phyloP scores from a whole-genome alignment of 441 rosid genomes.

The Croton laevigatus region DNA sequence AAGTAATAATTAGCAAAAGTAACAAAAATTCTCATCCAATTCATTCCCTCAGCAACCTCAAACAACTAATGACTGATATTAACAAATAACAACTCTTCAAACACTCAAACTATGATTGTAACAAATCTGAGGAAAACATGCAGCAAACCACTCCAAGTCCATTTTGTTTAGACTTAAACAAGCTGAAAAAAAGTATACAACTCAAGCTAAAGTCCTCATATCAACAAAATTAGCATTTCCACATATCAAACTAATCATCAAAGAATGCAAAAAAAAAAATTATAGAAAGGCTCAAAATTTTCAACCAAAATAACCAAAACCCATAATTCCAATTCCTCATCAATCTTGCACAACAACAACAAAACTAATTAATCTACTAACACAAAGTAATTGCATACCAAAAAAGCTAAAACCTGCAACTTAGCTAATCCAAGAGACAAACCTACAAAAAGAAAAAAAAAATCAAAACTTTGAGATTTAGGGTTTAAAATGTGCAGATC shows the following conservation, averaged over 20 bases:
- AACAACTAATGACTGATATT: no score
- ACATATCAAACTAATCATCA: no score
- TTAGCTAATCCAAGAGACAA: conserved; percentile 1
- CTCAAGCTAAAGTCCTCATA: neutral
- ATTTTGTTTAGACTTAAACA: no score
- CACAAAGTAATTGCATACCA: neutral
- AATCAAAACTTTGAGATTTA: neutral
- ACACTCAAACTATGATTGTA: neutral
- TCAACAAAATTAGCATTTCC: neutral
- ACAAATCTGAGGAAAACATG: neutral
- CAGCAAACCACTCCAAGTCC: no score
- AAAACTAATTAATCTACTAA: neutral
- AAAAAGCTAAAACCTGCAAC: neutral
- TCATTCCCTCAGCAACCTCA: neutral
- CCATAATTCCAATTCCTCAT: neutral
- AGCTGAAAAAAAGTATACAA: neutral
- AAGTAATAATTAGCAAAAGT: neutral
- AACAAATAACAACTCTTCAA: neutral
- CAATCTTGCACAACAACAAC: neutral
- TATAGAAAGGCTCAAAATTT: no score
- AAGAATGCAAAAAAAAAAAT: no score
- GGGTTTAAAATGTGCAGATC: neutral
- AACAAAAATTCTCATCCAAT: neutral
- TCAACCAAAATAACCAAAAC: neutral
- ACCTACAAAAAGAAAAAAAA: neutral